phyloP scores from a whole-genome alignment of 176 grass and related monocot species.

The Bolboschoenus planiculmis region DNA sequence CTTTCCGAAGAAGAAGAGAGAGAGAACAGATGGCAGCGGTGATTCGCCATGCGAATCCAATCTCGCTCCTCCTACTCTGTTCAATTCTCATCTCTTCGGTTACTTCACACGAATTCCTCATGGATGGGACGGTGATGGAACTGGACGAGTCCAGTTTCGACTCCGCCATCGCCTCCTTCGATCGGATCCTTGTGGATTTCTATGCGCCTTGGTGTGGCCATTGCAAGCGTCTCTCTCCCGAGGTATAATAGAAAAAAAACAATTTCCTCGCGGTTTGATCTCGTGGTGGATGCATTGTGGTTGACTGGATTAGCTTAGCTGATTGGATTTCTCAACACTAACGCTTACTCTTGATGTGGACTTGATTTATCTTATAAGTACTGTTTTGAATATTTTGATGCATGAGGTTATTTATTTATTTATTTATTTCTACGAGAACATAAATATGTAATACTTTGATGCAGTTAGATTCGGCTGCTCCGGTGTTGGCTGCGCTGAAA shows the following conservation, averaged over 20 bases:
- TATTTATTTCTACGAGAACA: neutral
- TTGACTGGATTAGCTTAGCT: neutral
- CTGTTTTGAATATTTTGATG: neutral
- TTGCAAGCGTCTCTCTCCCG: slow-evolving; percentile 84
- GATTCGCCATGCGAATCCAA: neutral
- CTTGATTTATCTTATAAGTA: neutral
- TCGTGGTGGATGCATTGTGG: neutral
- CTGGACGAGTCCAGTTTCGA: slow-evolving; percentile 79
- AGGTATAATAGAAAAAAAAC: slow-evolving; percentile 32
- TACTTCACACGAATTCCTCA: slow-evolving; percentile 35
- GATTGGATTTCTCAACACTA: neutral
- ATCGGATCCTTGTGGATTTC: slow-evolving; percentile 78
- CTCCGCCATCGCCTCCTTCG: slow-evolving; percentile 43
- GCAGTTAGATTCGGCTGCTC: slow-evolving; percentile 86
- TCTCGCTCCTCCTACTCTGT: slow-evolving; percentile 12
- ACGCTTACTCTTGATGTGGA: neutral
- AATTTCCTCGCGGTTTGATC: neutral
- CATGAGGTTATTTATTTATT: too few relatives aligned
- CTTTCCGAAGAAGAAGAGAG: neutral
- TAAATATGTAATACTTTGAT: slow-evolving; percentile 11
- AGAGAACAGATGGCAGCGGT: neutral
- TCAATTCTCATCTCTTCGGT: neutral
- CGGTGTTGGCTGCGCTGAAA: slow-evolving; percentile 37
- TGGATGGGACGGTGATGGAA: slow-evolving; percentile 67
- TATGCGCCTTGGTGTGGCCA: slow-evolving; percentile 95